These are phyloP conservation scores for Globisporangium spiculum DNA, from an alignment of 352 stramenopile genomes.

Conservation along the genomic window DNA sequence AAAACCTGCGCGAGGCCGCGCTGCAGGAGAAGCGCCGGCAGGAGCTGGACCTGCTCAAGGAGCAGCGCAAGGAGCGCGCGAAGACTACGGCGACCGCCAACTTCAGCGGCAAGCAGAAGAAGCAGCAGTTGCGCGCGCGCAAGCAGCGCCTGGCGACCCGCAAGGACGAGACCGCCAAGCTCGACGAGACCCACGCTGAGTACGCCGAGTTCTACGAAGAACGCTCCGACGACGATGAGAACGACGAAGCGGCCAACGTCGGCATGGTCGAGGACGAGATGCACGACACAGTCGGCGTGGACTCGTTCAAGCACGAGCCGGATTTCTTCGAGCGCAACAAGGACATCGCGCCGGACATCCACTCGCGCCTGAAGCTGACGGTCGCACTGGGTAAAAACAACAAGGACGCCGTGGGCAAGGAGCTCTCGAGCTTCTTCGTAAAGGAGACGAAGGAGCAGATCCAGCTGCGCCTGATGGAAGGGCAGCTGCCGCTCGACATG, in stretches of 20 bases:
- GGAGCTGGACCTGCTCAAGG: slow-evolving; percentile 75
- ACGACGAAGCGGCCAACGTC: slow-evolving; percentile 11
- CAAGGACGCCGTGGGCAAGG: slow-evolving; percentile 77
- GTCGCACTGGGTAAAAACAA: slow-evolving; percentile 81
- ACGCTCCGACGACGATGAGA: slow-evolving; percentile 24
- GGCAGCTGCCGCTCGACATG: slow-evolving; percentile 63
- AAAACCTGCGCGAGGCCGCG: slow-evolving; percentile 58
- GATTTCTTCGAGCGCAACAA: slow-evolving; percentile 73
- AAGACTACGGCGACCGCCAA: slow-evolving; percentile 52
- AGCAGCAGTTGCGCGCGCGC: slow-evolving; percentile 74
- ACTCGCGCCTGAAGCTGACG: slow-evolving; percentile 70
- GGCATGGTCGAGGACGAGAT: slow-evolving; percentile 19
- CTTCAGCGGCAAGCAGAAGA: slow-evolving; percentile 88
- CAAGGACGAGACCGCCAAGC: slow-evolving; percentile 49
- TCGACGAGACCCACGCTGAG: slow-evolving; percentile 37
- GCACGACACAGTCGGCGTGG: slow-evolving; percentile 28
- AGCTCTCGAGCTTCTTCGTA: slow-evolving; percentile 84
- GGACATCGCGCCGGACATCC: slow-evolving; percentile 63
- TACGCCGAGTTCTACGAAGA: slow-evolving; percentile 61
- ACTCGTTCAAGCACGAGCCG: slow-evolving; percentile 44
- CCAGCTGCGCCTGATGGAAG: slow-evolving; percentile 81
- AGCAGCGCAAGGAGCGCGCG: slow-evolving; percentile 72
- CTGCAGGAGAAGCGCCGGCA: slow-evolving; percentile 67
- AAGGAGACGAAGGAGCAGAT: slow-evolving; percentile 88
- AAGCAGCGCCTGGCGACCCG: slow-evolving; percentile 75